Evolutionary conservation across 129 eudicot species (phyloP).

Genomic region (Flaveria bidentis): DNA sequence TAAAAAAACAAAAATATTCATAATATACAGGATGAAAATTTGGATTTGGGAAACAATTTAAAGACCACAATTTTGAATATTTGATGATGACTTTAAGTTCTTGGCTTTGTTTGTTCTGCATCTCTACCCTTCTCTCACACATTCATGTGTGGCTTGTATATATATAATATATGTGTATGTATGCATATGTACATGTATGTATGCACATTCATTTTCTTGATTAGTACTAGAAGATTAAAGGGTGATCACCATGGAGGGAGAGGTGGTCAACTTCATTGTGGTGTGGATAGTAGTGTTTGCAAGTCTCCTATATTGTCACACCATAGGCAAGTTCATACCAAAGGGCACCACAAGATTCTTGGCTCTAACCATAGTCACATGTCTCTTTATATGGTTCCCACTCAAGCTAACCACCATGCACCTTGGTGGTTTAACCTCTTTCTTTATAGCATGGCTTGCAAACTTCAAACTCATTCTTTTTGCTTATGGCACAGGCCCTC

Average conservation of each 20-base stretch:
- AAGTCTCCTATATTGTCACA: slow-evolving; percentile 44
- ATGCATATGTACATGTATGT: too few species aligned
- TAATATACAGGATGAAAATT: background rate
- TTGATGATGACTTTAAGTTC: background rate
- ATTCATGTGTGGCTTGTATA: background rate
- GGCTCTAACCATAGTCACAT: slow-evolving; percentile 40
- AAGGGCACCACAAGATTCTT: slow-evolving; percentile 35
- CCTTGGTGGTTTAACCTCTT: slow-evolving; percentile 55
- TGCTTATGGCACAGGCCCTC: slow-evolving; percentile 58
- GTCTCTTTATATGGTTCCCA: slow-evolving; percentile 54
- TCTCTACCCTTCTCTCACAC: background rate
- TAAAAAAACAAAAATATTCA: background rate
- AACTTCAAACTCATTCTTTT: slow-evolving; percentile 62
- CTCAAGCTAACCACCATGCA: slow-evolving; percentile 54
- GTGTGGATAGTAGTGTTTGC: slow-evolving; percentile 46
- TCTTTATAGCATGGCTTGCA: slow-evolving; percentile 67
- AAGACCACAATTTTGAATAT: slow-evolving; percentile 12
- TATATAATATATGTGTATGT: too few species aligned
- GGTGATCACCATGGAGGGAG: slow-evolving; percentile 46
- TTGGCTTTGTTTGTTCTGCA: slow-evolving; percentile 3
- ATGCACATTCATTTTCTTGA: background rate
- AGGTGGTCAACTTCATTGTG: slow-evolving; percentile 46
- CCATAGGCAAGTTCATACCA: slow-evolving; percentile 43
- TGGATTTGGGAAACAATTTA: background rate
- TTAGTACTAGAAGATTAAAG: too few species aligned